Conservation (phyloP, 306 rosid genomes). For the Cicer judaicum region DNA sequence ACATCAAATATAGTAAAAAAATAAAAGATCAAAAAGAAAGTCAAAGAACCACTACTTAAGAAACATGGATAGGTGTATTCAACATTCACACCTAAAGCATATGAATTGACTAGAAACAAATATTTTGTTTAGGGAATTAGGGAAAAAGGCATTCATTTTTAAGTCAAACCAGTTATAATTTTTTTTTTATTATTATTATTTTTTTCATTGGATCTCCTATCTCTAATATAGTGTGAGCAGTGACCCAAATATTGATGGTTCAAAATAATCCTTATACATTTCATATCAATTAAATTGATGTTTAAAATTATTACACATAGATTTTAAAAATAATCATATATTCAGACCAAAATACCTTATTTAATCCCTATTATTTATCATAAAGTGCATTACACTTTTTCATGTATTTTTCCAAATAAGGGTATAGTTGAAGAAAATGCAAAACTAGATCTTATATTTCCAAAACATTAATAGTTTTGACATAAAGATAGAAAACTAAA, state of each 20-base stretch:
- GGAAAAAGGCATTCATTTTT: neutral
- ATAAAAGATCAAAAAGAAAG: conserved; percentile 2
- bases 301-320: too few relatives aligned
- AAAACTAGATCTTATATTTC: neutral
- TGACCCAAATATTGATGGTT: conserved; percentile 27
- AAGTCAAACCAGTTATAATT: conserved; percentile 17
- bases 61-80: neutral
- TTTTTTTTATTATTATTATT: neutral
- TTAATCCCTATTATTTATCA: neutral
- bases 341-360: neutral
- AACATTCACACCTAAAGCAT: conserved; percentile 14
- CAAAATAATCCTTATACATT: conserved; percentile 6
- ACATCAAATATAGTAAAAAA: conserved; percentile 1
- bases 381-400: neutral
- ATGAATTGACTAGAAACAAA: conserved; percentile 4
- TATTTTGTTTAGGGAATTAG: neutral
- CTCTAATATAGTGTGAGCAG: neutral
- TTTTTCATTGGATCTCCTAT: conserved; percentile 5
- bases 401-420: neutral
- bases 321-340: too few relatives aligned
- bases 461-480: neutral
- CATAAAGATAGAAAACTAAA: neutral
- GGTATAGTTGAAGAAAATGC: neutral
- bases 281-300: neutral
- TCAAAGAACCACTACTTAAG: neutral